Evolutionary conservation across 176 grass and related monocot genomes (phyloP), one percentile per base, ranked within the genome.

Genomic region (Lolium perenne): DNA sequence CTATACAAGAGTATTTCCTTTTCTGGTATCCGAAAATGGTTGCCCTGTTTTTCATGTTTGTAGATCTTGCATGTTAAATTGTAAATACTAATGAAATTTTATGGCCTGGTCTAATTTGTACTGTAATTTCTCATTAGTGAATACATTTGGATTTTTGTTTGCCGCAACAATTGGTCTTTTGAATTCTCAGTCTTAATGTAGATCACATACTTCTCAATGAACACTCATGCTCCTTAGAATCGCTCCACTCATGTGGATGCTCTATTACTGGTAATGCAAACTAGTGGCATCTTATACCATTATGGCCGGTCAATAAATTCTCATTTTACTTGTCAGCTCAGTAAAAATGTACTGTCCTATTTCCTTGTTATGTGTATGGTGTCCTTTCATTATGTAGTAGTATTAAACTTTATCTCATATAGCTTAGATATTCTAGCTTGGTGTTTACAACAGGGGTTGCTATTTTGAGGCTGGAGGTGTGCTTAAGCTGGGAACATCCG

Each of bases 391-490:
- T 72, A 76, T 76, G 2, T 25, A 81, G 40, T 76, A 50, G 9
- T 26, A 8, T 61, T 62, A n/a, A 51, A 7, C 15, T 26, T 63
- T 69, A 25, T 5, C 65, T 77, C 21, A 59, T 76, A 38, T 25
- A 71, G 76, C 25, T 75, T 54, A 15, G 72, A 87, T 4, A 63
- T 68, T 74, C 35, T 80, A 43, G 70, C 9, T 85, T 80, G 57
- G 45, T 83, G 23, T 71, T 88, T 71, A 74, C 20, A 67, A 85
- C 92, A 98, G 96, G 94, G 97, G 97, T 80, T 98, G 94, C 86
- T 98, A 98, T 92, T 94, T 98, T 86, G 92, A 98, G 87, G 84
- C 61, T 71, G 90, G 90, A 68, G 97, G 92, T 54, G 38, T 86
- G 29, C 86, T 98, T 71, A 98, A 94, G 82, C 82, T 98, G 73